Conservation (phyloP, 768 basidiomycete species). For the Cyathus striatus region DNA sequence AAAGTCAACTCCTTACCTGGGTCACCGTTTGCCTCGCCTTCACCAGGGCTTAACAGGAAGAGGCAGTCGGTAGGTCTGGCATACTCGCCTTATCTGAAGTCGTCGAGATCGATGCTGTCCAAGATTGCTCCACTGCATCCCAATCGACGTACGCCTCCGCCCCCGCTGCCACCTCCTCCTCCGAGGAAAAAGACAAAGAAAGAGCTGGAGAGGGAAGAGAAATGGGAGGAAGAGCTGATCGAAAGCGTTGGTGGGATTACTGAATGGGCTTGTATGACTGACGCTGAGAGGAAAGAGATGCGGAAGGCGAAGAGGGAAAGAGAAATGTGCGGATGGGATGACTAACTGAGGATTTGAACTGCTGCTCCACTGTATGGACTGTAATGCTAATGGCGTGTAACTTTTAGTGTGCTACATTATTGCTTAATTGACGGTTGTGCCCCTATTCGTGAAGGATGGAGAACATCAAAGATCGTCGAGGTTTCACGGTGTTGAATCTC, state of each 20-base stretch:
- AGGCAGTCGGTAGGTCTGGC: conserved; percentile 20
- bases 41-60: conserved; percentile 4
- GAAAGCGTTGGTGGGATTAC: conserved; percentile 69
- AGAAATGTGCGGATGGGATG: conserved; percentile 59
- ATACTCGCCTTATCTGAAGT: conserved; percentile 64
- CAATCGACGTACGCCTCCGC: conserved; percentile 69
- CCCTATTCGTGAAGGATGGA: too few relatives aligned
- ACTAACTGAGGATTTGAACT: conserved; percentile 17
- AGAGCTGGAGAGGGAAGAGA: conserved; percentile 68
- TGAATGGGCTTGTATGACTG: conserved; percentile 43
- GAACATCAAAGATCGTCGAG: too few relatives aligned
- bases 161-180: conserved; percentile 64
- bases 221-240: conserved; percentile 75
- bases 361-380: not conserved
- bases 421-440: too few relatives aligned
- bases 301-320: conserved; percentile 57
- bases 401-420: not conserved
- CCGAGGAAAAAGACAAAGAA: conserved; percentile 79
- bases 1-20: conserved; percentile 63
- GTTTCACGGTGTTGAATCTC: too few relatives aligned
- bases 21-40: conserved; percentile 43
- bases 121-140: conserved; percentile 74
- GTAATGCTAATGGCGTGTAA: not conserved
- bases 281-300: conserved; percentile 47
- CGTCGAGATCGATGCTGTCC: conserved; percentile 56